Base-by-base conservation (phyloP, 1,139 yeast species). In the Pichia sp. region DNA sequence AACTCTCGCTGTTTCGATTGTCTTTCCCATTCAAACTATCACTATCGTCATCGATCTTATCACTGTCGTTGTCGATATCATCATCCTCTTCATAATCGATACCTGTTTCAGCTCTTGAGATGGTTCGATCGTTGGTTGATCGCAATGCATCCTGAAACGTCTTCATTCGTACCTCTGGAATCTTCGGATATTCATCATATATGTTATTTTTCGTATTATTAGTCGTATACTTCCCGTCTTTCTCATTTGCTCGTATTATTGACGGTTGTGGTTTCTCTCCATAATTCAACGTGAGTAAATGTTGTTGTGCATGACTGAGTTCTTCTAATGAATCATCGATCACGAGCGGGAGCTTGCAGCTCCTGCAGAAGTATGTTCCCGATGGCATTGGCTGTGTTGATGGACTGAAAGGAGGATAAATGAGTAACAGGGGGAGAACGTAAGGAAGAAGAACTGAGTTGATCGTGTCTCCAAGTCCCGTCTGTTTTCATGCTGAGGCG, bases 261-360 rank as follows among this genome's bases (percentile, higher is more conserved):
- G 38, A 32, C 11, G 47, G 24, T 9, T 34, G 27, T 2, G 62
- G 61, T 20, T 60, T 53, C 17, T 56, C 63, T 28, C 66, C 66
- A 3, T 68, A 61, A 39, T 54, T 55, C 2, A 64, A 62, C 28
- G 59, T 65, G 15, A 81, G 60, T 18, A 81, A 63, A 42, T 74
- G 73, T 18, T 74, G 63, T 57, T 82, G 86, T 0, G 83, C 79
- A 33, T 70, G 64, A 47, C 79, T 75, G 35, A 82, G 62, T 35
- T 75, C 78, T 34, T 70, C 61, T 30, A 83, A 56, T 0, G 86
- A 77, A 24, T 73, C 73, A 57, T 81, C 85, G 14, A 82, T 67
- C 21, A 69, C 67, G 42, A 83, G 57, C 3, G 88, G 85, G 31
- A 81, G 66, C 44, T 79, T 73, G 59, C 90, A 83, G 49, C 79